Evolutionary conservation across 2,329 filamentous ascomycete genomes (phyloP).

Genomic region (Kalmusia sp.): DNA sequence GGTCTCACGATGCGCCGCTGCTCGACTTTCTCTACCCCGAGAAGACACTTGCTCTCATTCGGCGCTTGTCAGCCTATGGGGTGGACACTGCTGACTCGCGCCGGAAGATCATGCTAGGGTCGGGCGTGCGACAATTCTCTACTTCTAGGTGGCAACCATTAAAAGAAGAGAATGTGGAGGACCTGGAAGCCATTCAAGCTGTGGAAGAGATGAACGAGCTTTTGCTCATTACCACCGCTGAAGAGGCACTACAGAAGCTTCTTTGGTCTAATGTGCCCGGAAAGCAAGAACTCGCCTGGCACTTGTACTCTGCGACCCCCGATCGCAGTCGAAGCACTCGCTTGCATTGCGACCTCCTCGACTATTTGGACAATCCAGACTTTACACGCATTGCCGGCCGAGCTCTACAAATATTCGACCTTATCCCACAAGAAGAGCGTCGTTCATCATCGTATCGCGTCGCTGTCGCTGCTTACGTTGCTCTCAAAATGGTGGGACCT

Average conservation of each 20-base stretch:
- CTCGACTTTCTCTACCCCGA: slow-evolving; percentile 59
- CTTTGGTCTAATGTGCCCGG: slow-evolving; percentile 19
- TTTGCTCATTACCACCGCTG: slow-evolving; percentile 22
- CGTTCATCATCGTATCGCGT: slow-evolving; percentile 53
- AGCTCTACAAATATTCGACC: slow-evolving; percentile 55
- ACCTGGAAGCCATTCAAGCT: slow-evolving; percentile 17
- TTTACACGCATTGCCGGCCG: slow-evolving; percentile 49
- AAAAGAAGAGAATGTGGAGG: slow-evolving; percentile 15
- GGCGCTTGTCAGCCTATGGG: slow-evolving; percentile 28
- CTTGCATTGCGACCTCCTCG: slow-evolving; percentile 32
- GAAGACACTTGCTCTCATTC: slow-evolving; percentile 51
- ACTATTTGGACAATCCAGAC: slow-evolving; percentile 32
- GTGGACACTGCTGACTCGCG: slow-evolving; percentile 32
- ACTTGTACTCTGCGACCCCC: slow-evolving; percentile 42
- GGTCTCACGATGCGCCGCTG: slow-evolving; percentile 25
- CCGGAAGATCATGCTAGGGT: slow-evolving; percentile 27
- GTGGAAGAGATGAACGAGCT: slow-evolving; percentile 27
- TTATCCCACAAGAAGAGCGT: slow-evolving; percentile 46
- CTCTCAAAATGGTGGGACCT: slow-evolving; percentile 45
- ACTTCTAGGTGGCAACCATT: slow-evolving; percentile 23
- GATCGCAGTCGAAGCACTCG: slow-evolving; percentile 12
- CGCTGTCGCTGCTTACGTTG: slow-evolving; percentile 54
- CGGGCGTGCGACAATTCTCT: slow-evolving; percentile 36
- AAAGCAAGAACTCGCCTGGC: slow-evolving; percentile 44
- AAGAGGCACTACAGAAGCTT: slow-evolving; percentile 26